Conservation (phyloP, 495 filamentous ascomycete genomes). For the Diplogelasinospora grovesii region DNA sequence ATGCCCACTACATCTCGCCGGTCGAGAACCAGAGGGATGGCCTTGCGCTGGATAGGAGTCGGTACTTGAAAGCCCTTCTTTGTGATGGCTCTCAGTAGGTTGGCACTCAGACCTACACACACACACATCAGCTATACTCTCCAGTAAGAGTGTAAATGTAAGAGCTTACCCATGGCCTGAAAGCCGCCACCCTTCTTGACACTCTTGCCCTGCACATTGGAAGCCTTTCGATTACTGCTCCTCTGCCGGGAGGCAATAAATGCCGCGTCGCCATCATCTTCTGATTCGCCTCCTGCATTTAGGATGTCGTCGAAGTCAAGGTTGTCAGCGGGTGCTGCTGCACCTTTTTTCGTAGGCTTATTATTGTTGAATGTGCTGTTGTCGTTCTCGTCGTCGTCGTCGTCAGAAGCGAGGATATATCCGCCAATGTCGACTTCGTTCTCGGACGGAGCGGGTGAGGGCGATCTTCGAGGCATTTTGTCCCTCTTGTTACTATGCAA, state of each 20-base stretch:
- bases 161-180: conserved; percentile 82
- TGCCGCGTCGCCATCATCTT: conserved; percentile 63
- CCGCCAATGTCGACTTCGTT: conserved; percentile 85
- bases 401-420: conserved; percentile 61
- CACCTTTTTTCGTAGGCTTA: conserved; percentile 5
- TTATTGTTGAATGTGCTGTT: not conserved
- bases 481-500: too few species aligned
- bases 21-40: conserved; percentile 84
- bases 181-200: conserved; percentile 95
- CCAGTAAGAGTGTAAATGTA: too few species aligned
- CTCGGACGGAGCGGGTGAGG: conserved; percentile 82
- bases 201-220: conserved; percentile 74
- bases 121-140: too few species aligned
- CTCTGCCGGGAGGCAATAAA: conserved; percentile 85
- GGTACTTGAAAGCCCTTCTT: conserved; percentile 92
- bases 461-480: conserved; percentile 34
- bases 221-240: conserved; percentile 74
- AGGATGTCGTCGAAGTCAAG: conserved; percentile 39
- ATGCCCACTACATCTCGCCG: conserved; percentile 92
- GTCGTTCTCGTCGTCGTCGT: conserved; percentile 26
- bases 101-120: conserved; percentile 67
- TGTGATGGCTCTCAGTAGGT: conserved; percentile 79
- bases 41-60: conserved; percentile 94
- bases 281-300: conserved; percentile 41
- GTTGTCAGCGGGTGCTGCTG: conserved; percentile 16